phyloP scores from a whole-genome alignment of 2,329 filamentous ascomycete genomes.

The Teratosphaeria pseudoeucalypti region DNA sequence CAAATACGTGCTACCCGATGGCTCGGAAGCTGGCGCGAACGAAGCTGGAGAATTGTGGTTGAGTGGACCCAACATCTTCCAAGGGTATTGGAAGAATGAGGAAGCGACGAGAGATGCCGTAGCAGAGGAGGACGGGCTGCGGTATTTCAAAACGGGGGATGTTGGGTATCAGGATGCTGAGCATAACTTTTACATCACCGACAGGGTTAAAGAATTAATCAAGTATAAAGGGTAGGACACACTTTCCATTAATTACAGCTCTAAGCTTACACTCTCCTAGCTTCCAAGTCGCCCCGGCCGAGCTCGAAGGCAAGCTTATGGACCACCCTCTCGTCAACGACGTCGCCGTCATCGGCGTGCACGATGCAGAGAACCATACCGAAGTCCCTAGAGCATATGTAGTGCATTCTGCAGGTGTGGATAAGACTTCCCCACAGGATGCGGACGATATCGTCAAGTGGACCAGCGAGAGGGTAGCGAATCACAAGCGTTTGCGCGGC shows the following conservation, averaged over 20 bases:
- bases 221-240: constrained; percentile 39
- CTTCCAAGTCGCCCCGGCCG: constrained; percentile 37
- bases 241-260: neutral
- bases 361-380: constrained; percentile 35
- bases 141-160: constrained; percentile 82
- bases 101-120: constrained; percentile 57
- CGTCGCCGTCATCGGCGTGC: constrained; percentile 38
- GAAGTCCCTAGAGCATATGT: constrained; percentile 38
- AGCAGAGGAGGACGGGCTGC: constrained; percentile 27
- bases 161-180: constrained; percentile 67
- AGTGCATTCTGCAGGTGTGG: constrained; percentile 27
- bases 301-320: constrained; percentile 37
- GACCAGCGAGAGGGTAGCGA: constrained; percentile 35
- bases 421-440: constrained; percentile 17
- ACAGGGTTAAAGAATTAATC: constrained; percentile 64
- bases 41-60: constrained; percentile 54
- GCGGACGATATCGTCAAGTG: constrained; percentile 34
- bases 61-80: constrained; percentile 68
- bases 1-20: constrained; percentile 59
- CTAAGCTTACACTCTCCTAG: neutral
- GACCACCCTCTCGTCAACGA: constrained; percentile 34
- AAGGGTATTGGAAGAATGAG: constrained; percentile 67
- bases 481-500: constrained; percentile 38
- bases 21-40: constrained; percentile 51
- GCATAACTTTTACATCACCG: constrained; percentile 82